phyloP scores from a whole-genome alignment of 345 rosid species.

The Sisymbrium irio region DNA sequence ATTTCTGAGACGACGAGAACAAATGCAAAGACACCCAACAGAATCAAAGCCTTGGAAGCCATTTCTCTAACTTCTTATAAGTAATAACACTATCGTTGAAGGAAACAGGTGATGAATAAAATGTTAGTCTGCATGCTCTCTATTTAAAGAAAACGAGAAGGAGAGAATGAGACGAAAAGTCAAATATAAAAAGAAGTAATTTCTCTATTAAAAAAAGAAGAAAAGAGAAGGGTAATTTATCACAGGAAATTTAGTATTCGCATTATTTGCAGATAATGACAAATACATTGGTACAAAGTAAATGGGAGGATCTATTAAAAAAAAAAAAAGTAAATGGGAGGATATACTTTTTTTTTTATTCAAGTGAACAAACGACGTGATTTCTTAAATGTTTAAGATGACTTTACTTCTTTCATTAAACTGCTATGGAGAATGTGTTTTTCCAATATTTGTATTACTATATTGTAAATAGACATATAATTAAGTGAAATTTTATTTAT shows the following conservation, averaged over 20 bases:
- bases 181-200: no score
- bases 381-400: no score
- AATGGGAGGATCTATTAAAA: no score
- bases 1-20: constrained; percentile 18
- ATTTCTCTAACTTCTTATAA: neutral
- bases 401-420: no score
- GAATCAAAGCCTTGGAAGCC: constrained; percentile 16
- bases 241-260: neutral
- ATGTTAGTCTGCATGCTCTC: neutral
- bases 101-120: neutral
- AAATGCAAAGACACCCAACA: constrained; percentile 18
- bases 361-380: no score
- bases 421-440: neutral
- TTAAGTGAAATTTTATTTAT: no score
- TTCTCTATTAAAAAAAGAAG: no score
- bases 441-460: neutral
- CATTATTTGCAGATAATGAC: neutral
- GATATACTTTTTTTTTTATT: neutral
- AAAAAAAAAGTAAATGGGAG: neutral
- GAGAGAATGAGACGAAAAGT: neutral
- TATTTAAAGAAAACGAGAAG: neutral
- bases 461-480: no score
- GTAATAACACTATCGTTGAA: neutral
- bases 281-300: neutral
- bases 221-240: neutral